Evolutionary conservation across 2,329 filamentous ascomycete genomes (phyloP), one percentile per base, ranked within the genome.

Genomic region (Pseudogymnoascus sp.): DNA sequence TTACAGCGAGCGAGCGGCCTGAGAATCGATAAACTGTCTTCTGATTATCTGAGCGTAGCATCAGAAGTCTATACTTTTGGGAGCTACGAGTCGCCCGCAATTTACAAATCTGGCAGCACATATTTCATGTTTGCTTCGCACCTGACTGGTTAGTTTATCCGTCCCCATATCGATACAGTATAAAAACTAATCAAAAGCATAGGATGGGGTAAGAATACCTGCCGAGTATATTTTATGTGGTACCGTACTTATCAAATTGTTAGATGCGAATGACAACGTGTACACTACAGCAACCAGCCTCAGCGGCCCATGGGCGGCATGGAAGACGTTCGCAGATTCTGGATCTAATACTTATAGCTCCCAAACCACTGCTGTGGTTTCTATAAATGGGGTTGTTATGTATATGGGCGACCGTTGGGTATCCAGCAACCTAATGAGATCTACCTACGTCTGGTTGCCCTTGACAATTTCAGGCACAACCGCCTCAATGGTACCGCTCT

Each of bases 351-450:
- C 87, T 0, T 88, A 84, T 68, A 74, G 75, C 12, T 84, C 81
- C 1, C 86, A 90, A 69, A 86, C 84, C 0, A 84, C 78, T 37
- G 88, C 79, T 67, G 77, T 89, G 21, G 77, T 88, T 18, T 72
- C 74, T 3, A 69, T 82, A 25, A 73, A 71, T 63, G 70, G 69
- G 9, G 67, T 70, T 14, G 66, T 69, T 11, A 69, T 72, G 71
- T 73, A 88, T 73, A 82, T 88, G 74, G 87, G 87, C 18, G 87
- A 90, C 73, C 82, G 87, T 21, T 89, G 87, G 87, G 73, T 83
- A 0, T 80, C 78, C 4, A 71, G 72, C n/a, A 85, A 88, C 66
- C 77, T 90, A 0, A 81, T 80, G 72, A 75, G 80, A 0, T 83
- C 80, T 61, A 87, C 84, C 0, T 88, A 88, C 68, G 75, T 88